Conservation (phyloP, 176 grass and related monocot species). For the Phragmites australis region DNA sequence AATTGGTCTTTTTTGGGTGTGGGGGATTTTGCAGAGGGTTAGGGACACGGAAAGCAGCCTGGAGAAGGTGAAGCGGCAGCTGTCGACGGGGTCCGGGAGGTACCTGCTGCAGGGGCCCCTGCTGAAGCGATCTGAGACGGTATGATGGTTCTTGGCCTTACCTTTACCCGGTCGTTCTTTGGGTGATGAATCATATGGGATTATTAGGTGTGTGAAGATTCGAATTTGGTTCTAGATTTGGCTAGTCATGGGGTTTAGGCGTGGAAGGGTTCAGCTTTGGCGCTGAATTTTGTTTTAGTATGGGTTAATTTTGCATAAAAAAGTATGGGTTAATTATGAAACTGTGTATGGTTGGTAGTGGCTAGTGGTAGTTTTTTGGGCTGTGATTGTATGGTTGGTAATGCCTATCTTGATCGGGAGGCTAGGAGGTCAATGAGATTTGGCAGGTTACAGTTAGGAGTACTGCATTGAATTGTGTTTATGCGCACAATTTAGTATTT, state of each 20-base stretch:
- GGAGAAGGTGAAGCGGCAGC: constrained; percentile 97
- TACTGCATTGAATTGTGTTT: constrained; percentile 9
- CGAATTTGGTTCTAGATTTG: constrained; percentile 20
- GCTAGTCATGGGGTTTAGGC: neutral
- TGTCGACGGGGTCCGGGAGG: constrained; percentile 75
- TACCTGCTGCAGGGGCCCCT: constrained; percentile 88
- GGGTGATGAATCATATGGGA: neutral
- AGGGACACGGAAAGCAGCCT: constrained; percentile 66
- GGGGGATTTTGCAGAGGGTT: constrained; percentile 36
- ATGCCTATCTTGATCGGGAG: constrained; percentile 8
- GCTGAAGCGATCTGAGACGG: constrained; percentile 99
- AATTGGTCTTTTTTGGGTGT: constrained; percentile 15
- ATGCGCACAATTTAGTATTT: neutral
- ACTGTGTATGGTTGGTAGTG: neutral
- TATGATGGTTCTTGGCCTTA: constrained; percentile 25
- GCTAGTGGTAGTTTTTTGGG: neutral
- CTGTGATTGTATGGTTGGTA: neutral
- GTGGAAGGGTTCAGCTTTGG: neutral
- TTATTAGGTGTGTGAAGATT: neutral
- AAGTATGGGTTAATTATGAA: neutral
- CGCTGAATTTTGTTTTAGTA: constrained; percentile 16
- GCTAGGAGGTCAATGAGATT: neutral
- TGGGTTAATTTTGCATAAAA: neutral
- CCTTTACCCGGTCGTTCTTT: neutral
- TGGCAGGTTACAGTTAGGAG: neutral